Evolutionary conservation across 2,329 filamentous ascomycete species (phyloP).

Genomic region (Lasiodiplodia citricola): DNA sequence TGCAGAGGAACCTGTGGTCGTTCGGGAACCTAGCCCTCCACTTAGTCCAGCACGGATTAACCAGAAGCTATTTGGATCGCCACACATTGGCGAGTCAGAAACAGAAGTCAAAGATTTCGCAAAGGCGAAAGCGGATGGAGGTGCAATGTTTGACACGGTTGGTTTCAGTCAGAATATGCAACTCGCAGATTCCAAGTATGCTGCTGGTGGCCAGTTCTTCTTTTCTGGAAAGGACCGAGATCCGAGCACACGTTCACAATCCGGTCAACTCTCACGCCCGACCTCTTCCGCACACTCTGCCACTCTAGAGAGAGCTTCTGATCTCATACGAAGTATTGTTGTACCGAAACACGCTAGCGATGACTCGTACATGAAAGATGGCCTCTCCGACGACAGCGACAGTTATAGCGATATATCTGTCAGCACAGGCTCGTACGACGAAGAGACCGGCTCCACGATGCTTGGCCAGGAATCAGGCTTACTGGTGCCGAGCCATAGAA

Average conservation of each 20-base stretch:
- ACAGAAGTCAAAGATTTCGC: not conserved
- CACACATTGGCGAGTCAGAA: not conserved
- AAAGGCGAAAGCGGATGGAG: constrained; percentile 34
- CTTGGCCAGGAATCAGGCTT: not conserved
- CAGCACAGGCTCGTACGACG: constrained; percentile 12
- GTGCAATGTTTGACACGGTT: constrained; percentile 58
- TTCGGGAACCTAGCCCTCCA: constrained; percentile 23
- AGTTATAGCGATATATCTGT: constrained; percentile 10
- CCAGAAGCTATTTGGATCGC: constrained; percentile 12
- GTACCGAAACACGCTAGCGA: not conserved
- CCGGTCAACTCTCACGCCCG: constrained; percentile 4
- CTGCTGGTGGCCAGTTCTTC: constrained; percentile 51
- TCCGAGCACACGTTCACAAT: not conserved
- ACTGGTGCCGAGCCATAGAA: not conserved
- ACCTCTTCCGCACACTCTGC: constrained; percentile 4
- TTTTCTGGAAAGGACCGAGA: constrained; percentile 24
- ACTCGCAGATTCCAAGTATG: constrained; percentile 60
- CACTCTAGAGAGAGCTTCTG: not conserved
- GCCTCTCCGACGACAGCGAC: constrained; percentile 10
- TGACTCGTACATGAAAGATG: not conserved
- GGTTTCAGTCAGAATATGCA: constrained; percentile 56
- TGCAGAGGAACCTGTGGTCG: not conserved
- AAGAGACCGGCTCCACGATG: not conserved
- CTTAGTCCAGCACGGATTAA: constrained; percentile 23
- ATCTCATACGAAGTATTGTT: constrained; percentile 14